Base-by-base conservation (phyloP, 192 early-diverging fungal genomes). In the Coemansia sp. region DNA sequence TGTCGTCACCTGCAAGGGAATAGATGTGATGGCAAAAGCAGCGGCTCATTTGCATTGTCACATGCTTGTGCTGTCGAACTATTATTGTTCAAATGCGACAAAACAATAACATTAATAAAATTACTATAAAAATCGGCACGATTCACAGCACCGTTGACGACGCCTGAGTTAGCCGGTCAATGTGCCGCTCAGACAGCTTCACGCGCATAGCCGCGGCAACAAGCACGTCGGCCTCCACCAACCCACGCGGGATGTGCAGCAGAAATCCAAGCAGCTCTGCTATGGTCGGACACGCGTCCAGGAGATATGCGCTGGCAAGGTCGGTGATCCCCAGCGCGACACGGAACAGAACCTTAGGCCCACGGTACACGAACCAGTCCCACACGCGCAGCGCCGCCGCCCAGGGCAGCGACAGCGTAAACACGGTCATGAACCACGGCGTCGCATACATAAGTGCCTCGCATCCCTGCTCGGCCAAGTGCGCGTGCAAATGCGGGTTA, bases 401-500 rank as follows among this genome's bases (percentile, higher is more conserved):
- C 95, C 95, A 98, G 18, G 94, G 94, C 39, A 96, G 73, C 16
- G 89, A 79, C 80, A 90, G 82, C 4, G 94, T 97, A 63, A 92
- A 98, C 6, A 92, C 70, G 0, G 96, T 96, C 77, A 98, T 78
- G 60, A 97, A 96, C 96, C 96, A 98, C 33, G 92, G 90, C 4
- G 96, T 90, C 28, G 93, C 90, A 48, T 94, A 98, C 90, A 93
- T 95, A 35, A 97, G 71, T 6, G 93, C 93, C 25, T 85, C 79
- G 34, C 95, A 86, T 37, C 91, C 91, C 61, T 95, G 88, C 37
- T 81, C 66, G 13, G 79, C 83, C 79, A 95, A 66, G 67, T 95
- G 89, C 21, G 76, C 81, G 9, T 88, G 85, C 63, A 95, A 74
- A 35, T 79, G 83, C 18, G 87, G 83, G 33, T 87, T 83, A 51